Evolutionary conservation across 176 grass and related monocot species (phyloP).

Genomic region (barley (Hordeum vulgare)): MorexV3_pseudomolecules_assembly NC_058522.1:536489677-536490176

Average conservation of each 20-base stretch:
- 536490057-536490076: neutral
- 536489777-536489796: neutral
- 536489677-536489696: neutral
- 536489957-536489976: neutral
- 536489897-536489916: neutral
- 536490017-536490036: neutral
- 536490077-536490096: conserved; percentile 5
- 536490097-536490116: conserved; percentile 10
- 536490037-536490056: neutral
- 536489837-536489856: neutral
- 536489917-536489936: neutral
- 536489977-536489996: neutral
- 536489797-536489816: neutral
- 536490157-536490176: neutral
- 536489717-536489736: neutral
- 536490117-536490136: neutral
- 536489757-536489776: neutral
- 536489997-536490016: neutral
- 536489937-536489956: neutral
- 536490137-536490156: neutral
- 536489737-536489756: neutral
- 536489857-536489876: neutral
- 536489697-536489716: neutral
- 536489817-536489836: neutral
- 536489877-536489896: neutral